A percentile compares a stretch with the other conserved stretches of the same genome.
These are phyloP conservation scores for Trypanosoma avium DNA, from an alignment of 208 protist species.

Conservation along the genomic window DNA sequence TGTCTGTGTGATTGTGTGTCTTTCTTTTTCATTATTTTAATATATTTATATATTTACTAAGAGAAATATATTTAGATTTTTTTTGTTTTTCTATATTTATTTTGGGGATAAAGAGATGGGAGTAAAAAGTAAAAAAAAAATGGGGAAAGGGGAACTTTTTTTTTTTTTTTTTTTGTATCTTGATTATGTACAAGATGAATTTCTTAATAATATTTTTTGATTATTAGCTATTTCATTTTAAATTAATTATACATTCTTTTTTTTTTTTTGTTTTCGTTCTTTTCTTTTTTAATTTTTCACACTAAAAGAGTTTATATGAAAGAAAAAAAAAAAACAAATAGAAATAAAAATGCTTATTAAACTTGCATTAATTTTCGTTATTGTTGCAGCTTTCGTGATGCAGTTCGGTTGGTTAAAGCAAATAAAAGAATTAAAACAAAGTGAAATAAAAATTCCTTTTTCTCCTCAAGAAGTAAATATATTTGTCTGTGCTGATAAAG, in stretches of 20 bases:
- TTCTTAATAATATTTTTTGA: no score
- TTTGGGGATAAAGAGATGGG: neutral
- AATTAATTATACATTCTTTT: neutral
- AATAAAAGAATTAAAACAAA: neutral
- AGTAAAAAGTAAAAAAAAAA: no score
- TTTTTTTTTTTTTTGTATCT: no score
- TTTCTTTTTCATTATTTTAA: neutral
- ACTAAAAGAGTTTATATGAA: neutral
- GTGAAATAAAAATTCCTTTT: no score
- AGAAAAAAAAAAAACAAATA: neutral
- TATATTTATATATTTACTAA: no score
- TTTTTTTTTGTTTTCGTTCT: neutral
- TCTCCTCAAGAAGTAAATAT: slow-evolving; percentile 27
- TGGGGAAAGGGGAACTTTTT: no score
- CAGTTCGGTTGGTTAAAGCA: neutral
- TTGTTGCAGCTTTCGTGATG: neutral
- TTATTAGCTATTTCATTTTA: neutral
- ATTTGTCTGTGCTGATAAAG: slow-evolving; percentile 60
- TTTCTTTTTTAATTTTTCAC: neutral
- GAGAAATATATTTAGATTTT: no score
- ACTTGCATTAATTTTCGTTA: neutral
- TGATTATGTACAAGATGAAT: no score
- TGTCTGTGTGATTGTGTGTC: neutral
- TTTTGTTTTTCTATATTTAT: no score
- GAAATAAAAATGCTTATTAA: neutral